These are phyloP conservation scores for Candida caryicola DNA, from an alignment of 805 yeast species.

Conservation along the genomic window DNA sequence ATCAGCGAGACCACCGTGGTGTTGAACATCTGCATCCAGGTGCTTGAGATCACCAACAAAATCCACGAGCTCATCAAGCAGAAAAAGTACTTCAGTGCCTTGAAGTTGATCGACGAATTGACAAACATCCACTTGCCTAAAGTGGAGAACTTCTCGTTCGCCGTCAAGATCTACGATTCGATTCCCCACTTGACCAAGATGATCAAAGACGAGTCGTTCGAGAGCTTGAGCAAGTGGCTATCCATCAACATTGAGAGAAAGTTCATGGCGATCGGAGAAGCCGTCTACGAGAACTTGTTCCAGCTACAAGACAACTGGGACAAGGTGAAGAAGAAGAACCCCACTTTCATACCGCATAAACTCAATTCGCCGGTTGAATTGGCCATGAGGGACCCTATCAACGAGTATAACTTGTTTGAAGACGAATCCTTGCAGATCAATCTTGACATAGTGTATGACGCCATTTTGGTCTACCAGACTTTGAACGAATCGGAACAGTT, in stretches of 20 bases:
- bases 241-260: slow-evolving; percentile 59
- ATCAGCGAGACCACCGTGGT: slow-evolving; percentile 70
- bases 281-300: slow-evolving; percentile 52
- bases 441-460: slow-evolving; percentile 75
- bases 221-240: slow-evolving; percentile 63
- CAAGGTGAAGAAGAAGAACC: slow-evolving; percentile 40
- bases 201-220: slow-evolving; percentile 72
- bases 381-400: slow-evolving; percentile 61
- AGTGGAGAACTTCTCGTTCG: slow-evolving; percentile 70
- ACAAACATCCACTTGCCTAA: slow-evolving; percentile 66
- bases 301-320: slow-evolving; percentile 63
- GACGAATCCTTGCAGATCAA: slow-evolving; percentile 41
- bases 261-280: slow-evolving; percentile 55
- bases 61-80: slow-evolving; percentile 76
- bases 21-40: slow-evolving; percentile 71
- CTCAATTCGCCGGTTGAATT: slow-evolving; percentile 85
- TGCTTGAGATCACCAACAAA: slow-evolving; percentile 80
- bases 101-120: slow-evolving; percentile 76
- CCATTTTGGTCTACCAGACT: slow-evolving; percentile 76
- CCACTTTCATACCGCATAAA: slow-evolving; percentile 50
- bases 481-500: slow-evolving; percentile 64
- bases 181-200: slow-evolving; percentile 72
- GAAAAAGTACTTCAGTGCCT: slow-evolving; percentile 78
- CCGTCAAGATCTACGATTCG: slow-evolving; percentile 68
- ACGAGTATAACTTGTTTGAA: slow-evolving; percentile 49